Evolutionary conservation across 73 alveolate genomes (phyloP).

Genomic region (Paramecium sonneborni): DNA sequence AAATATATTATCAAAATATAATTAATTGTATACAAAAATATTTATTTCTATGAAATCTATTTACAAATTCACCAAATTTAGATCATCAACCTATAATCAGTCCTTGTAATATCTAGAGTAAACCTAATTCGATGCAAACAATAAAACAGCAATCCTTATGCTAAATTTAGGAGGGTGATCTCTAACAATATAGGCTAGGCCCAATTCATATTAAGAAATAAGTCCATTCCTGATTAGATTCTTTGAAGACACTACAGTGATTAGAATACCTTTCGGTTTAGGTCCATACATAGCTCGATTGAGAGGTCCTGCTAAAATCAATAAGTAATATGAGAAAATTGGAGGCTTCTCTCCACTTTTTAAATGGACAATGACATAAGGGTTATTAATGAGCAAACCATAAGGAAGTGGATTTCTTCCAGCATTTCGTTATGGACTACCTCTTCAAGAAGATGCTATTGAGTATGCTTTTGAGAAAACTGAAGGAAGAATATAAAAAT

Average conservation of each 20-base stretch:
- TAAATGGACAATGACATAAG: constrained; percentile 80
- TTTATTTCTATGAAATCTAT: neutral
- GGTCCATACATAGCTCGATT: constrained; percentile 67
- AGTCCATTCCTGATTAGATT: constrained; percentile 59
- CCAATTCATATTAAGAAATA: neutral
- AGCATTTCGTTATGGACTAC: constrained; percentile 78
- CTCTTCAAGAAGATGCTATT: constrained; percentile 67
- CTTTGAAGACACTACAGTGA: constrained; percentile 57
- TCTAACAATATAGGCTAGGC: neutral
- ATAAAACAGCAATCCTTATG: constrained; percentile 60
- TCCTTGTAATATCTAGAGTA: neutral
- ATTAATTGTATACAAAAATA: neutral
- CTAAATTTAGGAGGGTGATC: neutral
- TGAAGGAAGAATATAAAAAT: constrained; percentile 68
- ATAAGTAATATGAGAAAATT: constrained; percentile 54
- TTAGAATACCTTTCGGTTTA: constrained; percentile 67
- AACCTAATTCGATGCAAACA: neutral
- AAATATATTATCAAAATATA: neutral
- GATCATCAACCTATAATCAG: neutral
- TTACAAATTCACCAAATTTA: neutral
- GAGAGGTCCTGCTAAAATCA: constrained; percentile 69
- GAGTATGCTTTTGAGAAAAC: constrained; percentile 64
- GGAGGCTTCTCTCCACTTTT: constrained; percentile 80
- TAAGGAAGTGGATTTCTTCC: constrained; percentile 68
- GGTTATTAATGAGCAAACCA: constrained; percentile 50